Evolutionary conservation across 1,139 yeast genomes (phyloP), one percentile per base, ranked within the genome.

Genomic region (Schizosaccharomyces versatilis): DNA sequence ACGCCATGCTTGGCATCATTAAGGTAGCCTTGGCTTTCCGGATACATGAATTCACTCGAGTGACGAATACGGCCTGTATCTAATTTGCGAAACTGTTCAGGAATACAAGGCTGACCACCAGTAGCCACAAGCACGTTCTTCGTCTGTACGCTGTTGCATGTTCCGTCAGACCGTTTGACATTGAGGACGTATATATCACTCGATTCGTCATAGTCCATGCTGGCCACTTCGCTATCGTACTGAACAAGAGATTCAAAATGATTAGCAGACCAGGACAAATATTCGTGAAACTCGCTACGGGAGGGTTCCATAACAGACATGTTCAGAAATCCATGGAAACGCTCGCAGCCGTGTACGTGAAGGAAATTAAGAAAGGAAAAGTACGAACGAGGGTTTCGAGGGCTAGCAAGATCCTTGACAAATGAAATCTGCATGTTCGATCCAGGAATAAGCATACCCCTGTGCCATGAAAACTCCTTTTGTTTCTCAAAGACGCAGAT

Each of bases 361-460:
- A 61, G 54, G 36, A 58, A 61, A 47, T 61, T 60, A 15, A 61
- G 57, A 53, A 61, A 61, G 1, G 64, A 60, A 53, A 61, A 61
- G 38, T 51, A 54, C 6, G 63, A 61, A 8, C 56, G 59, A 6
- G 64, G 64, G 52, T 61, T 58, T 3, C 64, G 57, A 36, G 61
- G 54, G 10, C 64, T 59, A 15, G 62, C 62, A 47, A 61, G 58
- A 52, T 61, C 64, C 49, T 61, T 61, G 47, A 61, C 44, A 47
- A 61, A 61, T 14, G 61, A 57, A 24, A 61, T 60, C 47, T 61
- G 64, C 64, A 61, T 61, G 32, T 58, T 58, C 10, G 63, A 53
- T 12, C 57, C 60, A n/a, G 63, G 63, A 24, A 61, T 56, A 41
- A 61, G 57, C 64, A 61, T 61, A 15, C 64, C 64, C 3, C 59